phyloP scores from a whole-genome alignment of 2,329 filamentous ascomycete genomes.

The Fusarium fracticaudum region DNA sequence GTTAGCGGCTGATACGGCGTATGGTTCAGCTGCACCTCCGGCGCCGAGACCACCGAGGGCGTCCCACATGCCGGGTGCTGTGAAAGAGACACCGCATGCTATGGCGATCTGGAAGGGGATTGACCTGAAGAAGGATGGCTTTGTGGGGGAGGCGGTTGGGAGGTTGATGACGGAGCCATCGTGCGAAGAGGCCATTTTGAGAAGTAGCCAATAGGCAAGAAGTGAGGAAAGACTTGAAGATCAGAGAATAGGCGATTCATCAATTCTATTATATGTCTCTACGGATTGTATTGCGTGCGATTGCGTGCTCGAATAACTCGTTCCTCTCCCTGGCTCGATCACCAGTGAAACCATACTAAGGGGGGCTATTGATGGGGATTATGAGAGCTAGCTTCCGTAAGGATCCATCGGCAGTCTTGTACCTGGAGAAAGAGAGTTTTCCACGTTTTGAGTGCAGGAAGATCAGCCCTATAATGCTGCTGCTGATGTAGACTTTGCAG shows the following conservation, averaged over 20 bases:
- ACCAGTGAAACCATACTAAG: conserved; percentile 2
- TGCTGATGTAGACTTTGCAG: neutral
- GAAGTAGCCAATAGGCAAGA: neutral
- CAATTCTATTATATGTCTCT: neutral
- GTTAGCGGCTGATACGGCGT: conserved; percentile 50
- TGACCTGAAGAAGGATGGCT: conserved; percentile 18
- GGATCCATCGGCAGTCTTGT: conserved; percentile 4
- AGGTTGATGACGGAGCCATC: conserved; percentile 1
- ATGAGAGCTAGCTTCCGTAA: neutral
- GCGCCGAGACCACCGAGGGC: conserved; percentile 42
- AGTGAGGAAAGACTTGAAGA: neutral
- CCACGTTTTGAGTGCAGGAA: neutral
- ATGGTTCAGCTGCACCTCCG: conserved; percentile 66
- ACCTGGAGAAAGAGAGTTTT: conserved; percentile 2
- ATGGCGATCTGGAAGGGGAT: conserved; percentile 32
- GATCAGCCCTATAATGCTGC: neutral
- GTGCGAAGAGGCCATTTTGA: conserved; percentile 8
- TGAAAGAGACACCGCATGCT: conserved; percentile 36
- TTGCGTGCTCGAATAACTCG: conserved; percentile 14
- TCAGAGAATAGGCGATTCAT: neutral
- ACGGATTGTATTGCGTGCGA: conserved; percentile 10
- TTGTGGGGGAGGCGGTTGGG: neutral
- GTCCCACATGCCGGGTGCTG: conserved; percentile 41
- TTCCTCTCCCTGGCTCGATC: neutral
- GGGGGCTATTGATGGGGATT: neutral